These are phyloP conservation scores for Phytophthora citricola DNA, from an alignment of 352 stramenopile genomes.

Conservation along the genomic window DNA sequence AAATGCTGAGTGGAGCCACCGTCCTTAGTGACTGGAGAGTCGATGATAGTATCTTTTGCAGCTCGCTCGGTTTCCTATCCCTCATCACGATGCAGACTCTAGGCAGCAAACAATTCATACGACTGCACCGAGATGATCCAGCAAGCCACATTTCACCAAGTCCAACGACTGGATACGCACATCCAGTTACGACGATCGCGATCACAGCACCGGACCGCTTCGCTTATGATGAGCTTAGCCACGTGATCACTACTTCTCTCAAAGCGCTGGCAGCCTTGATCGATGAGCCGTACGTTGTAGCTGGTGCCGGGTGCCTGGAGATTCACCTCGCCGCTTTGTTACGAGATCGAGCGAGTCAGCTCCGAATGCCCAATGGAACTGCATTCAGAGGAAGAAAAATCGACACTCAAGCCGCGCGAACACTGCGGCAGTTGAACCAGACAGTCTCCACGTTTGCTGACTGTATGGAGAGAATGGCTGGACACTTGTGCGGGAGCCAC, in stretches of 20 bases:
- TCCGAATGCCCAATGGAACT: slow-evolving; percentile 23
- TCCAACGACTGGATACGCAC: background rate
- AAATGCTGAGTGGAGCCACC: slow-evolving; percentile 57
- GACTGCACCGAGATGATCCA: slow-evolving; percentile 27
- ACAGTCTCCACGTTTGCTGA: slow-evolving; percentile 37
- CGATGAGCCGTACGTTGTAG: slow-evolving; percentile 47
- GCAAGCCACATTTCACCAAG: background rate
- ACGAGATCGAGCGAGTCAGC: slow-evolving; percentile 29
- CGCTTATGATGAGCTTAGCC: slow-evolving; percentile 56
- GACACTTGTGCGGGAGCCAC: slow-evolving; percentile 25
- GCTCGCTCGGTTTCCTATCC: slow-evolving; percentile 51
- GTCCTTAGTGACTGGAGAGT: slow-evolving; percentile 58
- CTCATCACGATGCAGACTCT: slow-evolving; percentile 43
- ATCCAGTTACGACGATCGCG: slow-evolving; percentile 53
- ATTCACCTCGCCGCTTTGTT: slow-evolving; percentile 54
- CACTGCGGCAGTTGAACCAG: slow-evolving; percentile 41
- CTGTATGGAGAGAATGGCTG: slow-evolving; percentile 31
- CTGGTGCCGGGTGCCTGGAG: slow-evolving; percentile 57
- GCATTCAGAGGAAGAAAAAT: background rate
- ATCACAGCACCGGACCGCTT: slow-evolving; percentile 42
- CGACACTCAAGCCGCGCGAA: slow-evolving; percentile 15
- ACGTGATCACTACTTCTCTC: slow-evolving; percentile 46
- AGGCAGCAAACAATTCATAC: slow-evolving; percentile 46
- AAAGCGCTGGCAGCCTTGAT: slow-evolving; percentile 48
- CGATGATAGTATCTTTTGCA: slow-evolving; percentile 13